Evolutionary conservation across 495 filamentous ascomycete genomes (phyloP).

Genomic region (Lineolata rhizophorae): DNA sequence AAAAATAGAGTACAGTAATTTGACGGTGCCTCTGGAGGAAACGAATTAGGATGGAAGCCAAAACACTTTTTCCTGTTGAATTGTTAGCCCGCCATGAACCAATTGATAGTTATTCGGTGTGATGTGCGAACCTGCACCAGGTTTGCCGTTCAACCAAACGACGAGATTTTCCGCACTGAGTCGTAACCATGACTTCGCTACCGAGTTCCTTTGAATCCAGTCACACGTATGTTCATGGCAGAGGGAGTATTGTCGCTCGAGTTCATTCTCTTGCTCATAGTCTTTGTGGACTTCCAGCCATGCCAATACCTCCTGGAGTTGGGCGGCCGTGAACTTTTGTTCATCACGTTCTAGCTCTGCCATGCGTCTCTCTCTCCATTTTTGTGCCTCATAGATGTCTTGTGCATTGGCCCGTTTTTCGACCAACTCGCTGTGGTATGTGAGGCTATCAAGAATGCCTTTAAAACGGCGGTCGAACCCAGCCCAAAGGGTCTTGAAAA

Average conservation of each 20-base stretch:
- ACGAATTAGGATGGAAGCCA: conserved; percentile 1
- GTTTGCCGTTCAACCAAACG: conserved; percentile 6
- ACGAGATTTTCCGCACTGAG: not conserved
- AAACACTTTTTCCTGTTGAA: conserved; percentile 1
- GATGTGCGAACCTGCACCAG: conserved; percentile 3
- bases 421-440: conserved; percentile 2
- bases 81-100: not conserved
- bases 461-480: conserved; percentile 4
- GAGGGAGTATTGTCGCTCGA: not conserved
- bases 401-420: conserved; percentile 2
- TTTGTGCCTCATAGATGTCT: not conserved
- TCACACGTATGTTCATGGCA: conserved; percentile 1
- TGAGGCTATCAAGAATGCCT: conserved; percentile 3
- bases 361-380: conserved; percentile 2
- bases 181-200: conserved; percentile 1
- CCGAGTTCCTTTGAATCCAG: conserved; percentile 2
- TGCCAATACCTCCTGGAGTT: not conserved
- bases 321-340: not conserved
- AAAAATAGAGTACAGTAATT: not conserved
- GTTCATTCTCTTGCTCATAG: conserved; percentile 1
- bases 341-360: not conserved
- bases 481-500: conserved; percentile 4
- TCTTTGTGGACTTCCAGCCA: conserved; percentile 2
- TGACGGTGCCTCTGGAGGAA: conserved; percentile 1
- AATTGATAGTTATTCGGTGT: conserved; percentile 1